Conservation (phyloP, 768 basidiomycete genomes). For the Porphyrellus cyaneotinctus region DNA sequence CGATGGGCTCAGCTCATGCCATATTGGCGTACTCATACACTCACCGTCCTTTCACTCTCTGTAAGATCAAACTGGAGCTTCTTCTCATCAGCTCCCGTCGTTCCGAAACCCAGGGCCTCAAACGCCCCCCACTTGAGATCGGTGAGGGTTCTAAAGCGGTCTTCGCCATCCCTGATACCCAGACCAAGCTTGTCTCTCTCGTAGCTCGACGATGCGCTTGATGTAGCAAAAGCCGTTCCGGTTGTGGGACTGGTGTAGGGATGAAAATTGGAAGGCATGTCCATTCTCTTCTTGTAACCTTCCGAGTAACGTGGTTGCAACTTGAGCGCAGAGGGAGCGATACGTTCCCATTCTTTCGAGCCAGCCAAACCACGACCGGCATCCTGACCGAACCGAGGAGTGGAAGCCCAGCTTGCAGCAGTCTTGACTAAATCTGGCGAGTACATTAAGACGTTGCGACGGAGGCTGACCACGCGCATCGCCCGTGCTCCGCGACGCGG, state of each 20-base stretch:
- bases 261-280: conserved; percentile 56
- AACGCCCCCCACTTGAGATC: conserved; percentile 93
- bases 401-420: conserved; percentile 45
- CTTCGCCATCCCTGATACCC: conserved; percentile 48
- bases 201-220: conserved; percentile 36
- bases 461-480: conserved; percentile 71
- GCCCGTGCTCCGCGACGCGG: conserved; percentile 75
- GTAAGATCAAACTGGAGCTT: conserved; percentile 91
- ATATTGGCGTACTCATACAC: conserved; percentile 8
- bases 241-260: conserved; percentile 38
- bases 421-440: conserved; percentile 78
- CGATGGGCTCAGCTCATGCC: conserved; percentile 5
- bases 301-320: conserved; percentile 70
- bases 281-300: conserved; percentile 71
- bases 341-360: conserved; percentile 76
- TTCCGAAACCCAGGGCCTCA: conserved; percentile 76
- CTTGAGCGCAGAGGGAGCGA: conserved; percentile 59
- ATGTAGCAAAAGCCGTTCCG: conserved; percentile 39
- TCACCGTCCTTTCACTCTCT: conserved; percentile 72
- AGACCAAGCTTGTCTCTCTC: conserved; percentile 30
- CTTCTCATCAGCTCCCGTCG: conserved; percentile 47
- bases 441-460: conserved; percentile 84
- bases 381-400: conserved; percentile 26
- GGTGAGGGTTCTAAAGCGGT: conserved; percentile 74
- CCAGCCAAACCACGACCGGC: conserved; percentile 38